phyloP scores from a whole-genome alignment of 352 stramenopile species.

The Globisporangium takayamanum region DNA sequence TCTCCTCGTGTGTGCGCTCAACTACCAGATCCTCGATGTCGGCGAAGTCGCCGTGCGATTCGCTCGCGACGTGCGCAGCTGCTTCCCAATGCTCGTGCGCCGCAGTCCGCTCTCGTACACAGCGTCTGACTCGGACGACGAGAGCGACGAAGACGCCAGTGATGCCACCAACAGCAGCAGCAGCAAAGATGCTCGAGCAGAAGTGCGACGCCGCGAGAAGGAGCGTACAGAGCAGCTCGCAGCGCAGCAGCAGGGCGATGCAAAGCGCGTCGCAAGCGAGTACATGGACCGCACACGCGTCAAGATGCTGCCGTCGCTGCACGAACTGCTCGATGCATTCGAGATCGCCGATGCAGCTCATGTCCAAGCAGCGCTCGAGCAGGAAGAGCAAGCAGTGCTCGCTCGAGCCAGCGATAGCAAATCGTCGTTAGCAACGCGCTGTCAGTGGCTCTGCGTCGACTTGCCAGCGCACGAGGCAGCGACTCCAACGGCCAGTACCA shows the following conservation, averaged over 20 bases:
- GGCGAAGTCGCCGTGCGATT: slow-evolving; percentile 52
- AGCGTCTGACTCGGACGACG: slow-evolving; percentile 24
- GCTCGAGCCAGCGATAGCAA: neutral
- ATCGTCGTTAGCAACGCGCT: neutral
- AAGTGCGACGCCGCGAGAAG: neutral
- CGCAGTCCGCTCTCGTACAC: slow-evolving; percentile 24
- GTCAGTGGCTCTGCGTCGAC: slow-evolving; percentile 56
- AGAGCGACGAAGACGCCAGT: slow-evolving; percentile 6
- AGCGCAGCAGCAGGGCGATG: slow-evolving; percentile 1
- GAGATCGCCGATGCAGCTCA: slow-evolving; percentile 24
- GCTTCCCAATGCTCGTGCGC: slow-evolving; percentile 62
- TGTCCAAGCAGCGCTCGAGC: slow-evolving; percentile 14
- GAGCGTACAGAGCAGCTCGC: slow-evolving; percentile 7
- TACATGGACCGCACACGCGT: slow-evolving; percentile 33
- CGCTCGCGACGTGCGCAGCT: slow-evolving; percentile 40
- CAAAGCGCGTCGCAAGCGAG: slow-evolving; percentile 6
- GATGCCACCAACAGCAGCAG: slow-evolving; percentile 2
- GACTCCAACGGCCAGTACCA: neutral
- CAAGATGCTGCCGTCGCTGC: slow-evolving; percentile 34
- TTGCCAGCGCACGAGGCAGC: slow-evolving; percentile 19
- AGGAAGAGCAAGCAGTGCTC: neutral
- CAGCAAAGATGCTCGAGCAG: neutral
- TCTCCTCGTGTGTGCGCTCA: too few relatives aligned
- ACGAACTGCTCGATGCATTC: slow-evolving; percentile 36
- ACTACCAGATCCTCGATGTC: slow-evolving; percentile 34